Percentiles rank a stretch among this genome's conserved stretches.
Conservation (phyloP, 345 rosid genomes). For the Eucalyptus sp. region DNA sequence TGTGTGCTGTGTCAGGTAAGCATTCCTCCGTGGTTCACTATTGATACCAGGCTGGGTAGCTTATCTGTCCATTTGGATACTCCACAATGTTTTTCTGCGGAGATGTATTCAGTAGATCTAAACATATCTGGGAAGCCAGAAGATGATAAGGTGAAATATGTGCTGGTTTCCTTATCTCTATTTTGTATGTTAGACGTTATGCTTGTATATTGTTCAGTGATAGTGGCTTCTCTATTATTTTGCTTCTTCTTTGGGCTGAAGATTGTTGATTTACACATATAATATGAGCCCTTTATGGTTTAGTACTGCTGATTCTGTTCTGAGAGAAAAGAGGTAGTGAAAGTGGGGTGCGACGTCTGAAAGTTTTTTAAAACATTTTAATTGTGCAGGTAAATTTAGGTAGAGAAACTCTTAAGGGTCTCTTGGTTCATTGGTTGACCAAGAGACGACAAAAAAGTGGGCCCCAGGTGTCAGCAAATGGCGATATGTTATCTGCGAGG, state of each 20-base stretch:
- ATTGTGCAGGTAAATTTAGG: slow-evolving; percentile 78
- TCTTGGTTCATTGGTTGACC: slow-evolving; percentile 76
- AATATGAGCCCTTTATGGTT: background rate
- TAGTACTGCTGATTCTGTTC: background rate
- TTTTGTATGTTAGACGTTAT: background rate
- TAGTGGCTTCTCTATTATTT: background rate
- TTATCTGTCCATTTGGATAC: slow-evolving; percentile 93
- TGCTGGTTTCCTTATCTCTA: background rate
- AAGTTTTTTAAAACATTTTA: background rate
- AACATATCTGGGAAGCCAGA: slow-evolving; percentile 87
- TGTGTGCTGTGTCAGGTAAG: slow-evolving; percentile 48
- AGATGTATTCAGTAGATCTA: slow-evolving; percentile 97
- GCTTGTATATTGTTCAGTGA: background rate
- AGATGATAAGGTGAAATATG: slow-evolving; percentile 75
- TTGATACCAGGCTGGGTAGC: slow-evolving; percentile 92
- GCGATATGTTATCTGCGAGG: slow-evolving; percentile 55
- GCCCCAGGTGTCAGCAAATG: slow-evolving; percentile 59
- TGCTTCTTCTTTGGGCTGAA: background rate
- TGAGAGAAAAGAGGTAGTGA: background rate
- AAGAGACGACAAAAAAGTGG: slow-evolving; percentile 74
- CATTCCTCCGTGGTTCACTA: slow-evolving; percentile 96
- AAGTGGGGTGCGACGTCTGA: background rate
- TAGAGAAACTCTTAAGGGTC: slow-evolving; percentile 96
- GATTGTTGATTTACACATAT: background rate
- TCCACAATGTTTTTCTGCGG: slow-evolving; percentile 98